Evolutionary conservation across 2,329 filamentous ascomycete genomes (phyloP).

Genomic region (Neofusicoccum ribis): DNA sequence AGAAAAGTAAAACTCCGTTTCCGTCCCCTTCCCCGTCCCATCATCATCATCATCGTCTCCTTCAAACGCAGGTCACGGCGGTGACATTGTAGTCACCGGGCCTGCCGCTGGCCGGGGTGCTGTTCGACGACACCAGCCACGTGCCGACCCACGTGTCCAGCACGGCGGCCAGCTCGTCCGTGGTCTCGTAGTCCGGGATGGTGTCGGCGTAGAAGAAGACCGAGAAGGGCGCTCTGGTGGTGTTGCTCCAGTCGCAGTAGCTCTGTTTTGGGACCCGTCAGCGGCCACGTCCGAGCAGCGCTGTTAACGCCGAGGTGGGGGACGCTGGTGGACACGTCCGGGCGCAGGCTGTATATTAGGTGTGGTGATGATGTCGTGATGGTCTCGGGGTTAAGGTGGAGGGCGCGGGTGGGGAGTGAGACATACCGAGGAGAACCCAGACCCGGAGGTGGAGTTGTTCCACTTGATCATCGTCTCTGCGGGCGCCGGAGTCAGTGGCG

Average conservation of each 20-base stretch:
- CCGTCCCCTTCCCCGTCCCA: no score
- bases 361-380: neutral
- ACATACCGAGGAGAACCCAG: conserved; percentile 12
- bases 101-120: neutral
- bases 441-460: conserved; percentile 1
- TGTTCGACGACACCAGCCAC: neutral
- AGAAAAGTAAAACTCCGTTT: no score
- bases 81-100: conserved; percentile 17
- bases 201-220: conserved; percentile 18
- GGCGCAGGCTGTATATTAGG: neutral
- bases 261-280: neutral
- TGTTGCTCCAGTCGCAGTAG: conserved; percentile 19
- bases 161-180: conserved; percentile 1
- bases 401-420: no score
- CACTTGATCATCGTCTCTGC: conserved; percentile 18
- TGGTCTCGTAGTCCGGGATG: conserved; percentile 10
- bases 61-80: neutral
- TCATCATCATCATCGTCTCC: no score
- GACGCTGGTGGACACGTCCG: neutral
- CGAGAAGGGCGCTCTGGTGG: conserved; percentile 3
- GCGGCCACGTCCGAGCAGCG: neutral
- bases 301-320: no score
- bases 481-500: neutral
- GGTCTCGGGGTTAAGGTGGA: no score
- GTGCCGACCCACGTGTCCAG: conserved; percentile 12